phyloP scores from a whole-genome alignment of 2,329 filamentous ascomycete species.

The Paecilomyces formosus region DNA sequence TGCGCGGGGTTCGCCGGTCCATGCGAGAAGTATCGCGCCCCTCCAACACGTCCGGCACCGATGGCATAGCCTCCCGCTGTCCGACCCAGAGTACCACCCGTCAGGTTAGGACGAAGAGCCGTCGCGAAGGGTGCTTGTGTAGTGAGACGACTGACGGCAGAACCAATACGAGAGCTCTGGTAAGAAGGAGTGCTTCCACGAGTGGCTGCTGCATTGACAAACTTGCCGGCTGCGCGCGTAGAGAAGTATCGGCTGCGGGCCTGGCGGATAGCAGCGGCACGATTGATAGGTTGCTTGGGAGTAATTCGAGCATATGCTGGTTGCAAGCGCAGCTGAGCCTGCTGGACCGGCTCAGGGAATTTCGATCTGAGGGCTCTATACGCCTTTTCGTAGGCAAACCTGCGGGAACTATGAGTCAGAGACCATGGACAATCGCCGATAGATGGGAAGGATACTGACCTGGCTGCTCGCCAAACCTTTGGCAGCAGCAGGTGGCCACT shows the following conservation, averaged over 20 bases:
- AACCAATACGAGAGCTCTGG: constrained; percentile 49
- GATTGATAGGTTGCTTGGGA: constrained; percentile 53
- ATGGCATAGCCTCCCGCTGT: constrained; percentile 82
- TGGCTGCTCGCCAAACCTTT: constrained; percentile 42
- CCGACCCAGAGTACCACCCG: constrained; percentile 74
- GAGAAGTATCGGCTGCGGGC: constrained; percentile 58
- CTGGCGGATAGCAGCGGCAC: constrained; percentile 56
- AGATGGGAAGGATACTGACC: constrained; percentile 22
- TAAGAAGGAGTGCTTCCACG: constrained; percentile 46
- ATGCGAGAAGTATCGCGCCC: constrained; percentile 83
- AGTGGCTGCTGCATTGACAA: constrained; percentile 41
- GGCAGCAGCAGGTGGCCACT: constrained; percentile 44
- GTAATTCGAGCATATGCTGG: constrained; percentile 52
- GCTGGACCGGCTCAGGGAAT: constrained; percentile 32
- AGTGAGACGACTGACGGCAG: constrained; percentile 55
- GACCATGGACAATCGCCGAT: neutral
- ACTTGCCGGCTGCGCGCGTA: constrained; percentile 42
- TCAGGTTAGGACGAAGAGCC: constrained; percentile 83
- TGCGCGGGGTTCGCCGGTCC: constrained; percentile 77
- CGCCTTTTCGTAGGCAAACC: constrained; percentile 43
- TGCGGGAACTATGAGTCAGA: constrained; percentile 10
- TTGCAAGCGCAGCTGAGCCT: constrained; percentile 45
- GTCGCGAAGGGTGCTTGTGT: constrained; percentile 79
- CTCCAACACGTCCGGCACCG: constrained; percentile 62
- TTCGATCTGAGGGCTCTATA: constrained; percentile 34